Base-by-base conservation (phyloP, 495 filamentous ascomycete species). In the Jackrogersella minutella region DNA sequence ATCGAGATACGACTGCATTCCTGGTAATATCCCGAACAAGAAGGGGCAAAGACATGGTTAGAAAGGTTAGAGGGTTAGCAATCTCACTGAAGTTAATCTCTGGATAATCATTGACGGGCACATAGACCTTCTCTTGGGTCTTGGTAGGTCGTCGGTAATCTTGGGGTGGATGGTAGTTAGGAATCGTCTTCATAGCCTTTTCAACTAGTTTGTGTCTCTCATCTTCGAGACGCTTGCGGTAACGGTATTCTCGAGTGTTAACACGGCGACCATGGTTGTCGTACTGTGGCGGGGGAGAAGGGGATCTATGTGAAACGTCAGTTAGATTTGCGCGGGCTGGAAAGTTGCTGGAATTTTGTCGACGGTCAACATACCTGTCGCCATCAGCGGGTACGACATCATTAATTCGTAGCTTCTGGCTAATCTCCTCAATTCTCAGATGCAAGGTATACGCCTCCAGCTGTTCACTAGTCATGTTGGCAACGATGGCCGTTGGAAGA, bases 41-140 rank as follows among this genome's bases (percentile, higher is more conserved):
- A 71, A 72, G 68, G 78, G 77, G 74, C 73, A 77, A 79, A 78
- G 82, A 73, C 75, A 86, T 90, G 85, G 90, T 79, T 80, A 80
- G 79, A 86, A 87, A 80, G 79, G 88, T 91, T 90, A 91, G 90
- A 93, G 91, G 93, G 93, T 96, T 96, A 96, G 93, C 89, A 91
- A 93, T 94, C 93, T 91, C 97, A 99, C 95, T 98, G 92, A 98
- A 99, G 91, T 99, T 99, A 91, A 99, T 97, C 81, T 98, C 96
- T 85, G 96, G 96, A 82, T 99, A 99, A 80, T 99, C 96, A 88
- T 98, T 98, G 82, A 99, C 95, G 73, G 95, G 95, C 75, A 99
- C 95, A 78, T 99, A 99, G 88, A 99, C 94, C 86, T 98, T 99
- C 87, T 99, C 95, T 80, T 97, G 93, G 73, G 95, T 97, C 91